Conservation (phyloP, 164 flowering plant species). For the Vitis labrusca region DNA sequence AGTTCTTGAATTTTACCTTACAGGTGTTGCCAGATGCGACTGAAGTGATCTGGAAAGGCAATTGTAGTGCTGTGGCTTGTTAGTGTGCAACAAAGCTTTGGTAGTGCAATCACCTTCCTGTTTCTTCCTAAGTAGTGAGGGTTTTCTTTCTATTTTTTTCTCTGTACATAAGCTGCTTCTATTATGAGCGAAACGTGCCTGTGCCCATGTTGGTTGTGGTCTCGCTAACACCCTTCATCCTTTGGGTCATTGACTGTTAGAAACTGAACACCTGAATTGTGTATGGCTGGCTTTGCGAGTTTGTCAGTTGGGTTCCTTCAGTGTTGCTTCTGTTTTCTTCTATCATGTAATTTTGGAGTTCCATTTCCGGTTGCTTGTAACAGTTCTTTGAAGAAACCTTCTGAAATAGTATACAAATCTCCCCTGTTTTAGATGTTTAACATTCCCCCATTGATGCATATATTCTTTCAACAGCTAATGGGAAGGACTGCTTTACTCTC, state of each 20-base stretch:
- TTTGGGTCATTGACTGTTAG: not conserved
- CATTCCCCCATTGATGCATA: too few species aligned
- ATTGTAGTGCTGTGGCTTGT: not conserved
- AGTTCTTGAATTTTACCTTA: not conserved
- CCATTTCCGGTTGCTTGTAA: too few species aligned
- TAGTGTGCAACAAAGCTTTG: not conserved
- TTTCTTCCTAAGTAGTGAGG: constrained; percentile 1
- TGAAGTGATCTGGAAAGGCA: not conserved
- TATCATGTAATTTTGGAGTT: not conserved
- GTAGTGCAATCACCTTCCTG: not conserved
- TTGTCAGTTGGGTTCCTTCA: not conserved
- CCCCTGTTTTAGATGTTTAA: too few species aligned
- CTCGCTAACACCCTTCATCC: not conserved
- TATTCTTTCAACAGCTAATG: too few species aligned
- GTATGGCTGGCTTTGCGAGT: not conserved
- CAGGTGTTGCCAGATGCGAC: constrained; percentile 3
- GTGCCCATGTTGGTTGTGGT: not conserved
- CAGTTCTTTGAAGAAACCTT: too few species aligned
- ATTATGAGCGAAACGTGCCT: not conserved
- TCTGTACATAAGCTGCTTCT: constrained; percentile 3
- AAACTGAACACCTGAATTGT: not conserved
- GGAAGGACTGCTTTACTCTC: too few species aligned
- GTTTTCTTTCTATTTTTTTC: not conserved
- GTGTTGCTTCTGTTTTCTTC: not conserved
- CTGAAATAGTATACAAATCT: too few species aligned